phyloP scores from a whole-genome alignment of 139 green algal species.

The Picochlorum sp. region DNA sequence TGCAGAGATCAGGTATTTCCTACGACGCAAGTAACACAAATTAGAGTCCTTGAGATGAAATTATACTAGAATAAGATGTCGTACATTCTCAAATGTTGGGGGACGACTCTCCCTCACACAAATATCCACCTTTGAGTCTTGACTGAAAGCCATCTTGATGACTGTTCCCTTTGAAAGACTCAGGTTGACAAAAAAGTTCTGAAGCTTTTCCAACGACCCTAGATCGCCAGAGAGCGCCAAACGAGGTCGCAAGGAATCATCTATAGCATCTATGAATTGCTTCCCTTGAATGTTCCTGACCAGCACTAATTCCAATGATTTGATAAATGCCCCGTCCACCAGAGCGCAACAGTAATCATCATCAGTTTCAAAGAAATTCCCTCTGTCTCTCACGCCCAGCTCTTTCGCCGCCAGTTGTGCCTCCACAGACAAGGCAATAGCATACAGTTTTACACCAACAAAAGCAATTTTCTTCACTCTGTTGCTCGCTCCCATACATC shows the following conservation, averaged over 20 bases:
- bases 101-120: conserved; percentile 9
- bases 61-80: neutral
- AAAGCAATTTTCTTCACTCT: conserved; percentile 67
- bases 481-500: conserved; percentile 57
- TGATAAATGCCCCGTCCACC: conserved; percentile 68
- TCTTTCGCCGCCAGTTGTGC: conserved; percentile 57
- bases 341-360: conserved; percentile 60
- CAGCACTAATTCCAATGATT: conserved; percentile 52
- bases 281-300: conserved; percentile 62
- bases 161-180: conserved; percentile 40
- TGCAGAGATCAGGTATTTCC: conserved; percentile 40
- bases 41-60: neutral
- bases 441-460: conserved; percentile 71
- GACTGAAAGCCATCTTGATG: conserved; percentile 35
- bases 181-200: conserved; percentile 37
- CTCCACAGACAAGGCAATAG: conserved; percentile 66
- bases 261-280: conserved; percentile 62
- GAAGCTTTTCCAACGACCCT: conserved; percentile 47
- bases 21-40: neutral
- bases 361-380: conserved; percentile 40
- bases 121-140: conserved; percentile 33
- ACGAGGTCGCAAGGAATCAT: conserved; percentile 54
- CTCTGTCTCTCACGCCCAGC: conserved; percentile 53
- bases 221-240: conserved; percentile 56
- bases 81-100: conserved; percentile 3